Evolutionary conservation across 441 rosid species (phyloP).

Genomic region (Metrosideros polymorpha): DNA sequence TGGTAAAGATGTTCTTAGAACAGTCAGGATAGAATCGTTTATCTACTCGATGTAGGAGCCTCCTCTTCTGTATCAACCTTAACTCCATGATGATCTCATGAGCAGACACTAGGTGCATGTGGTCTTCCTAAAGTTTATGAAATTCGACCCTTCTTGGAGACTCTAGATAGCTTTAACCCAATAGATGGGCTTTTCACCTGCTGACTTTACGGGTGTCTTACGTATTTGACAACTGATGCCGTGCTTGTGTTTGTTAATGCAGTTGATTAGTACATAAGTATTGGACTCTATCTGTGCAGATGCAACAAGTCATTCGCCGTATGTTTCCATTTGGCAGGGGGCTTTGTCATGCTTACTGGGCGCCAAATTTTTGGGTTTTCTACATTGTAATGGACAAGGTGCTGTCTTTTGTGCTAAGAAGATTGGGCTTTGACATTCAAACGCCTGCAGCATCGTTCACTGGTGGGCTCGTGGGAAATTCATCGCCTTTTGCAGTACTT

Average conservation of each 20-base stretch:
- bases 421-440: constrained; percentile 42
- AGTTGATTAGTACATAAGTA: neutral
- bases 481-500: constrained; percentile 63
- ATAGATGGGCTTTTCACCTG: neutral
- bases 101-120: neutral
- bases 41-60: neutral
- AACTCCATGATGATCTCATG: neutral
- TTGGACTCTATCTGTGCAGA: constrained; percentile 34
- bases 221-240: neutral
- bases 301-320: constrained; percentile 58
- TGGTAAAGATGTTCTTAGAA: neutral
- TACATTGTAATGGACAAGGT: constrained; percentile 74
- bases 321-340: constrained; percentile 99
- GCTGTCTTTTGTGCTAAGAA: constrained; percentile 42
- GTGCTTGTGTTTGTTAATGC: neutral
- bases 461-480: constrained; percentile 79
- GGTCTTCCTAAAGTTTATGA: neutral
- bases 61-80: neutral
- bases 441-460: constrained; percentile 73
- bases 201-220: neutral
- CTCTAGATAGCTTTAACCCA: neutral
- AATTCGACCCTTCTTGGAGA: neutral
- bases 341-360: constrained; percentile 96
- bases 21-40: neutral
- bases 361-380: constrained; percentile 94